Conservation (phyloP, 2,329 filamentous ascomycete genomes). For the Mollisia scopiformis region DNA sequence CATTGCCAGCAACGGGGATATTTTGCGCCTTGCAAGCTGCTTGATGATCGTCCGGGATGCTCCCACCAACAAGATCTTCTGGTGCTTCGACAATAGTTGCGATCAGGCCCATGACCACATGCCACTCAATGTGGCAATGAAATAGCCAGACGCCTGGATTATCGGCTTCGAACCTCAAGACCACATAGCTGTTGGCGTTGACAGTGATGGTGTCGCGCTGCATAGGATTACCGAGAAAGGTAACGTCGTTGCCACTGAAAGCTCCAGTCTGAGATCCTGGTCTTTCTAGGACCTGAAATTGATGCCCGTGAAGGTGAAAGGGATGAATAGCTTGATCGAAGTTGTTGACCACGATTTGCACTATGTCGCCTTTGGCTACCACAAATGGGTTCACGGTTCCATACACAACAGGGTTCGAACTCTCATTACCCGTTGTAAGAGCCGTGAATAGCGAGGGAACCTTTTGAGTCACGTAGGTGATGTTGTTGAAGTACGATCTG, state of each 20-base stretch:
- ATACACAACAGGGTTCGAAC: slow-evolving; percentile 60
- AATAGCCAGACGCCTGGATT: slow-evolving; percentile 56
- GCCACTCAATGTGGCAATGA: slow-evolving; percentile 54
- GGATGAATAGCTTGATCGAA: slow-evolving; percentile 48
- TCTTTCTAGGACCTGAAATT: slow-evolving; percentile 45
- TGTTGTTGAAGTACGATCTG: slow-evolving; percentile 68
- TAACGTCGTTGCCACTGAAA: neutral
- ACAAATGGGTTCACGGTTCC: slow-evolving; percentile 67
- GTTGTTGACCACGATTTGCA: slow-evolving; percentile 58
- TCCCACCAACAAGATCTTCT: slow-evolving; percentile 6
- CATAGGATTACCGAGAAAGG: slow-evolving; percentile 45
- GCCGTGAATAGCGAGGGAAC: slow-evolving; percentile 82
- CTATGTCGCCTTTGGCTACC: slow-evolving; percentile 63
- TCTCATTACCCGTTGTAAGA: slow-evolving; percentile 54
- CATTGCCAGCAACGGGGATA: slow-evolving; percentile 56
- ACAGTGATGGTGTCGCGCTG: slow-evolving; percentile 49
- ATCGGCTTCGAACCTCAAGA: slow-evolving; percentile 49
- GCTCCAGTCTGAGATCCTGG: neutral
- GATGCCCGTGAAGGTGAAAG: slow-evolving; percentile 58
- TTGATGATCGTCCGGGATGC: slow-evolving; percentile 54
- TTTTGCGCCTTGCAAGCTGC: slow-evolving; percentile 40
- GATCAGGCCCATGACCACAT: slow-evolving; percentile 17
- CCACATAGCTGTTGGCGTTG: slow-evolving; percentile 40
- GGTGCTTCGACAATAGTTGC: slow-evolving; percentile 23
- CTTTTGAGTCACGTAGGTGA: slow-evolving; percentile 74